Evolutionary conservation across 2,329 filamentous ascomycete species (phyloP).

Genomic region (Alternaria brassicae): DNA sequence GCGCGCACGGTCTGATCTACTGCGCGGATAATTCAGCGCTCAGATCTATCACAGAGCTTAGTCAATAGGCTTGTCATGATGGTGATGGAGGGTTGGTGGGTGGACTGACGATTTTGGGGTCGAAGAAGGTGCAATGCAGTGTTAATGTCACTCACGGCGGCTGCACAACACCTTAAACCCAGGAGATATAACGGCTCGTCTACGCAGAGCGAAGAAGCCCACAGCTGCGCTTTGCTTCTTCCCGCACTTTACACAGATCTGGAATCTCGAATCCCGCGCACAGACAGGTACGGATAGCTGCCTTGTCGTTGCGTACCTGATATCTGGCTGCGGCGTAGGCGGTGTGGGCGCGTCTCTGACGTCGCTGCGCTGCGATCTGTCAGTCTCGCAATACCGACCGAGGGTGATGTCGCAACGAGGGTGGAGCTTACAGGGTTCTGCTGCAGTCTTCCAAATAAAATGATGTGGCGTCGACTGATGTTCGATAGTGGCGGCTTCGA

Average conservation of each 20-base stretch:
- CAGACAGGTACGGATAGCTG: conserved; percentile 40
- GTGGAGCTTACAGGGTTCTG: conserved; percentile 48
- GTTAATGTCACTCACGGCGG: conserved; percentile 36
- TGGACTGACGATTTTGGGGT: conserved; percentile 20
- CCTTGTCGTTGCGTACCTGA: conserved; percentile 34
- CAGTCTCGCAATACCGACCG: conserved; percentile 39
- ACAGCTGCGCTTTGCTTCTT: conserved; percentile 48
- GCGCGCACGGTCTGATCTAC: conserved; percentile 22
- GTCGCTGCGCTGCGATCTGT: conserved; percentile 43
- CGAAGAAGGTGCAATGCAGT: conserved; percentile 18
- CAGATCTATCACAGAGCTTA: conserved; percentile 22
- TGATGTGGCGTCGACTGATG: conserved; percentile 43
- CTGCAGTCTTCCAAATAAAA: conserved; percentile 45
- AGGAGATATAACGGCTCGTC: conserved; percentile 41
- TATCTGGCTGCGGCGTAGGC: conserved; percentile 41
- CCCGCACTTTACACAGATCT: conserved; percentile 48
- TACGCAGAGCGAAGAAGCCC: conserved; percentile 33
- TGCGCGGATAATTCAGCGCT: conserved; percentile 23
- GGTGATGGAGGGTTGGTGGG: conserved; percentile 8
- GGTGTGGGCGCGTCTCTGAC: conserved; percentile 35
- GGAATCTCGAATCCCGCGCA: conserved; percentile 40
- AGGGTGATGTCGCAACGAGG: conserved; percentile 38
- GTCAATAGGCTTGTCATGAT: conserved; percentile 20
- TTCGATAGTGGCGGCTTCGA: conserved; percentile 45
- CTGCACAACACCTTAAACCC: conserved; percentile 45